Evolutionary conservation across 495 filamentous ascomycete species (phyloP), one percentile per base, ranked within the genome.

Genomic region (Penicillium paradoxum): DNA sequence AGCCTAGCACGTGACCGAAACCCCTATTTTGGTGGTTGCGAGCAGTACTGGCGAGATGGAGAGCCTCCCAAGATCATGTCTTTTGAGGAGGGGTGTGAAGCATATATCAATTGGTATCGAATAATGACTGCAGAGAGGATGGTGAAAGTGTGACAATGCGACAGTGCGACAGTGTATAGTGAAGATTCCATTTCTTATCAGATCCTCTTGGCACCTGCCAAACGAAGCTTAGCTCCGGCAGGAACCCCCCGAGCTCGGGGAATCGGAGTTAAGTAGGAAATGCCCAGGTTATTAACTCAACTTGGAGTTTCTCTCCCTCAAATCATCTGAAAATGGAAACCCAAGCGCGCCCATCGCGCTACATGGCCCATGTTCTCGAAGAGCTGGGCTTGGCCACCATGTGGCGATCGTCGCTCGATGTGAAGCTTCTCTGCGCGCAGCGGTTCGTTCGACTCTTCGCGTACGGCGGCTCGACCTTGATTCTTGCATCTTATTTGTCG

Each of bases 361-460:
- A 34, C 17, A 15, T 64, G 22, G 32, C 45, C 15, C 33, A 63
- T n/a, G 39, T 58, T 14, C 60, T 75, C 1, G 33, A 64, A 4
- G 73, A 76, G 47, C 43, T 76, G 25, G 73, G 73, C 30, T 64
- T 76, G 4, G 21, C 66, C 30, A 64, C 73, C 13, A 62, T 76
- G 51, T 76, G 68, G 66, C 59, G 60, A 7, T 72, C 72, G 3
- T 60, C 72, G 4, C 64, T 57, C n/a, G 86, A 95, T 65, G 82
- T 85, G 38, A 85, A 89, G 63, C 74, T 92, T 0, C 81, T 95
- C 50, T 84, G 85, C 63, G 65, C 86, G 27, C 81, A 87, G 59
- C 85, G 90, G 3, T 86, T 88, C 56, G 78, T 90, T 32, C 86
- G 90, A 1, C 79, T 91, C 17, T 87, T 89, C 57, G 90, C 89